Base-by-base conservation (phyloP, 2,329 filamentous ascomycete species). In the Fusarium circinatum region DNA sequence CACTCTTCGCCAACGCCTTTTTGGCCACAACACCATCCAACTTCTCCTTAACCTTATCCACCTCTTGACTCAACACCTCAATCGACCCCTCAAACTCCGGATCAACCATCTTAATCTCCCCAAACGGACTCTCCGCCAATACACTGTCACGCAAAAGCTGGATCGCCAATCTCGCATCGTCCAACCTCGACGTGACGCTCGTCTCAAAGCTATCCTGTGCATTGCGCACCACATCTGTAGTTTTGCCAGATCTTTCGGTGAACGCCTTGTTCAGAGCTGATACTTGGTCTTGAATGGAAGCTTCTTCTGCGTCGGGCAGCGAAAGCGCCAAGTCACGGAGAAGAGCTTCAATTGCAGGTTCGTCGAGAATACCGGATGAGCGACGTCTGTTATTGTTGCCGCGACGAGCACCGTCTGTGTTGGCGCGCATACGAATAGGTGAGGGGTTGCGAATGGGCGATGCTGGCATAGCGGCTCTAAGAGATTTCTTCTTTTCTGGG, bases 51-150 rank as follows among this genome's bases (percentile, higher is more conserved):
- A 85, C 79, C 62, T 82, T 82, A 5, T 81, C 81, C 51, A 87
- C 81, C 78, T 88, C 87, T 56, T 85, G 82, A 2, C 78, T 78
- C 60, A 89, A 73, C 17, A 88, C 82, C 1, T 79, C 78, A n/a
- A 90, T 85, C 4, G 85, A 86, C 6, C 79, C 82, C 62, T 89
- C 86, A 42, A 89, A 85, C 34, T 89, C 87, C 0, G 86, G 83
- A 72, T 91, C 89, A 11, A 85, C 80, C 11, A 91, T 83, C 47
- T 82, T 82, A 9, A 89, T 83, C n/a, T 83, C 78, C 0, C 82
- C 82, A 74, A 84, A 89, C 9, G 84, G 80, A 36, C 84, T 88
- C 74, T 90, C 88, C 1, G 86, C 86, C 4, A 90, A 79, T 2
- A 90, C 79, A 45, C 85, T 88, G 65, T 89, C 87, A 10, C 84